These are phyloP conservation scores for Lepidium campestre DNA, from an alignment of 441 rosid genomes.

Conservation along the genomic window DNA sequence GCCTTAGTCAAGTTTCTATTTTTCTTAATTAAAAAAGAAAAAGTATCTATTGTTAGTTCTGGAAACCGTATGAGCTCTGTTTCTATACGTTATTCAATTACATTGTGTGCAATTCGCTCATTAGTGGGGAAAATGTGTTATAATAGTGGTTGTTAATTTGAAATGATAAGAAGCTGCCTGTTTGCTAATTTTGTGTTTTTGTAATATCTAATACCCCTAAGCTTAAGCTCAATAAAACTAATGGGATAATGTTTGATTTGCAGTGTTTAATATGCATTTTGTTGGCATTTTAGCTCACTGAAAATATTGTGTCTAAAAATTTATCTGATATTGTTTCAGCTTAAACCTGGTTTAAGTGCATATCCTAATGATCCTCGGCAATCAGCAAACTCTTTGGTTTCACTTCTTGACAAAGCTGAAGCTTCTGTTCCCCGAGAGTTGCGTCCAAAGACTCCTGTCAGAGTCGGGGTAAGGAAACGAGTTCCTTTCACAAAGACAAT, in stretches of 20 bases:
- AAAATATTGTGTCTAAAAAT: background rate
- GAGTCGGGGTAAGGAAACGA: constrained; percentile 74
- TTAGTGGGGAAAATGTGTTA: background rate
- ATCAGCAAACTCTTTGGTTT: constrained; percentile 59
- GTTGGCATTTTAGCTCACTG: background rate
- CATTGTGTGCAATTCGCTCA: background rate
- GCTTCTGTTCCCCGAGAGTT: constrained; percentile 69
- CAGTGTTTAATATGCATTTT: background rate
- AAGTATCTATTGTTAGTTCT: background rate
- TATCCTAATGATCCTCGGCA: constrained; percentile 66
- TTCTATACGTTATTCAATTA: background rate
- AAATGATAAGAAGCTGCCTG: background rate
- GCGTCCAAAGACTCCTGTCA: constrained; percentile 75
- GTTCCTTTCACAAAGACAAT: background rate
- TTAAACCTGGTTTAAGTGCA: constrained; percentile 78
- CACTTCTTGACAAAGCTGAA: constrained; percentile 78
- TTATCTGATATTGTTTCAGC: constrained; percentile 33
- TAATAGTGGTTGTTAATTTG: background rate
- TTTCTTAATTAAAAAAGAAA: no score
- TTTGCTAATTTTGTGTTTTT: background rate
- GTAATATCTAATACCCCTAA: background rate
- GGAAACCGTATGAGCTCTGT: background rate
- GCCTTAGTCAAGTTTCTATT: background rate
- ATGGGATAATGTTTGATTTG: background rate
- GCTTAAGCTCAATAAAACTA: background rate